Evolutionary conservation across 495 filamentous ascomycete species (phyloP).

Genomic region (Staphylotrichum tortipilum): DNA sequence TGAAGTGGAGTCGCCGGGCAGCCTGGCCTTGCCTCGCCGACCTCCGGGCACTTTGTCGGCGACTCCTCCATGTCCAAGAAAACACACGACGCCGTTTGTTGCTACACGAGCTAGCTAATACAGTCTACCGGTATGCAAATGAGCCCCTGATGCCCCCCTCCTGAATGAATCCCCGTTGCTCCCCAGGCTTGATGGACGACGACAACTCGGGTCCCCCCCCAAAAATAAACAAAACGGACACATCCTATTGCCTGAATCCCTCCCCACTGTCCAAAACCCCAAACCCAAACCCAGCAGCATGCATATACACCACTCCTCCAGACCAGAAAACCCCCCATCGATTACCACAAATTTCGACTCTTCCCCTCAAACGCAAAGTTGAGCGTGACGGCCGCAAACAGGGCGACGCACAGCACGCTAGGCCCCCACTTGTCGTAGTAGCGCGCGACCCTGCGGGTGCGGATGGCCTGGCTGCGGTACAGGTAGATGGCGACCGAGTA

Average conservation of each 20-base stretch:
- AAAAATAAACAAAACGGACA: not conserved
- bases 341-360: slow-evolving; percentile 31
- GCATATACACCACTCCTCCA: too few species aligned
- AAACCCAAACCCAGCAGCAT: too few species aligned
- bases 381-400: slow-evolving; percentile 63
- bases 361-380: slow-evolving; percentile 64
- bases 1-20: not conserved
- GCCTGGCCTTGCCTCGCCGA: not conserved
- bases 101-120: not conserved
- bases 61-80: too few species aligned
- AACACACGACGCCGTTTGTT: not conserved
- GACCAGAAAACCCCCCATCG: not conserved
- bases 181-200: not conserved
- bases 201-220: not conserved
- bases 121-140: slow-evolving; percentile 1
- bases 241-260: too few species aligned
- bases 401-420: slow-evolving; percentile 61
- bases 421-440: slow-evolving; percentile 91
- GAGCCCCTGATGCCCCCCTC: not conserved
- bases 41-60: not conserved
- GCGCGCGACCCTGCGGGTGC: slow-evolving; percentile 66
- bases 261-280: too few species aligned
- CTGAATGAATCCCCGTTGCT: too few species aligned
- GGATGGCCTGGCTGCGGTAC: slow-evolving; percentile 78
- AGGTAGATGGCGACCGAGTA: slow-evolving; percentile 79